Conservation (phyloP, 352 stramenopile genomes). For the Globisporangium okanoganense region DNA sequence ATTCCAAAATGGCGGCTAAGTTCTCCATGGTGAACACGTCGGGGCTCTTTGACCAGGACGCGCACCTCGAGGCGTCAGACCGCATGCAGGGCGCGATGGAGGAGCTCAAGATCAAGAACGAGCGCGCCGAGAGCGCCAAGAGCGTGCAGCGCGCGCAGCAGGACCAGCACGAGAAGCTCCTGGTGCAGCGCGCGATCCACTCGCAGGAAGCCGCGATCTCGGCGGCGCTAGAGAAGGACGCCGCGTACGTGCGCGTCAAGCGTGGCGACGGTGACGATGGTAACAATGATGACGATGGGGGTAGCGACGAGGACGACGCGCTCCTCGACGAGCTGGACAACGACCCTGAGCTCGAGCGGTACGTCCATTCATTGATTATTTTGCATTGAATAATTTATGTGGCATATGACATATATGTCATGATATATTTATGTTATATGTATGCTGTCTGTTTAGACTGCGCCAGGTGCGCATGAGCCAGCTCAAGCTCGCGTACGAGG, state of each 20-base stretch:
- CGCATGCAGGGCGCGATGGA: conserved; percentile 74
- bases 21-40: conserved; percentile 79
- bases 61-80: conserved; percentile 66
- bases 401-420: not conserved
- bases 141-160: conserved; percentile 24
- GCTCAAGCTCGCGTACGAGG: conserved; percentile 54
- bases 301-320: conserved; percentile 37
- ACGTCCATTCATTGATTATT: not conserved
- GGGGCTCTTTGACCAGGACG: conserved; percentile 63
- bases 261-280: conserved; percentile 8
- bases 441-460: conserved; percentile 36
- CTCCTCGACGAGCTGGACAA: conserved; percentile 69
- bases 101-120: conserved; percentile 63
- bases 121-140: conserved; percentile 15
- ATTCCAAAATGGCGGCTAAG: conserved; percentile 57
- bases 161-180: conserved; percentile 22
- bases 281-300: conserved; percentile 17
- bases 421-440: conserved; percentile 3
- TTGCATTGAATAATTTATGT: not conserved
- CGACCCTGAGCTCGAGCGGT: conserved; percentile 75
- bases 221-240: conserved; percentile 23
- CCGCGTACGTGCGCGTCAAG: conserved; percentile 21
- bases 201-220: conserved; percentile 25
- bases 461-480: conserved; percentile 74
- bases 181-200: conserved; percentile 20